These are phyloP conservation scores for Chromera velia DNA, from an alignment of 73 alveolate genomes.

Conservation along the genomic window DNA sequence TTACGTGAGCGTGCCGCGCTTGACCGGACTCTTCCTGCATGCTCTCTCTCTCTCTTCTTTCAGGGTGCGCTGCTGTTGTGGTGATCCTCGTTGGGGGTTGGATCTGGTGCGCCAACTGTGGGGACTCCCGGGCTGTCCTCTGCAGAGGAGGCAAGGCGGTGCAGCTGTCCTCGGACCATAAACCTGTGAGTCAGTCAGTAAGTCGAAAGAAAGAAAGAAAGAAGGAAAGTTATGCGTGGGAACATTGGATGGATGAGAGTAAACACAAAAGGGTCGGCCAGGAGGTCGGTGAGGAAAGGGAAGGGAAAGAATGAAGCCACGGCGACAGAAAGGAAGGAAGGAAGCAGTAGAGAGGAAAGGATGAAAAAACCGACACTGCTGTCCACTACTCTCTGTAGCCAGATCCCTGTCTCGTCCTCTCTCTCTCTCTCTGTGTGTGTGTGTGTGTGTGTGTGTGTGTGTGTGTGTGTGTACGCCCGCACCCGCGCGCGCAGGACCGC, in stretches of 20 bases:
- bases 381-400: too few relatives aligned
- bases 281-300: too few relatives aligned
- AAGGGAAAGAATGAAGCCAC: too few relatives aligned
- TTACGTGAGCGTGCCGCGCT: neutral
- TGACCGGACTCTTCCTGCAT: too few relatives aligned
- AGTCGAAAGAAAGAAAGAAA: neutral
- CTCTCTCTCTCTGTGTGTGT: neutral
- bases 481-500: too few relatives aligned
- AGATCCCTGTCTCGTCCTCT: too few relatives aligned
- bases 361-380: too few relatives aligned
- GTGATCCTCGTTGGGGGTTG: neutral
- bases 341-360: too few relatives aligned
- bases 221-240: neutral
- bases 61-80: neutral
- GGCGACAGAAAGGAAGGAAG: too few relatives aligned
- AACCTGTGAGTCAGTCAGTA: conserved; percentile 16
- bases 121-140: conserved; percentile 71
- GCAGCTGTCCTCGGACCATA: conserved; percentile 59
- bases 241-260: too few relatives aligned
- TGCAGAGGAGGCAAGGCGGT: conserved; percentile 58
- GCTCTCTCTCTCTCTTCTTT: too few relatives aligned
- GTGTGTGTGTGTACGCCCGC: neutral
- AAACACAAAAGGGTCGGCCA: too few relatives aligned
- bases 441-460: neutral
- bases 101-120: conserved; percentile 57